A percentile compares a stretch with the other conserved stretches of the same genome.
These are phyloP conservation scores for Saturnispora diversa DNA, from an alignment of 805 yeast species.

Conservation along the genomic window DNA sequence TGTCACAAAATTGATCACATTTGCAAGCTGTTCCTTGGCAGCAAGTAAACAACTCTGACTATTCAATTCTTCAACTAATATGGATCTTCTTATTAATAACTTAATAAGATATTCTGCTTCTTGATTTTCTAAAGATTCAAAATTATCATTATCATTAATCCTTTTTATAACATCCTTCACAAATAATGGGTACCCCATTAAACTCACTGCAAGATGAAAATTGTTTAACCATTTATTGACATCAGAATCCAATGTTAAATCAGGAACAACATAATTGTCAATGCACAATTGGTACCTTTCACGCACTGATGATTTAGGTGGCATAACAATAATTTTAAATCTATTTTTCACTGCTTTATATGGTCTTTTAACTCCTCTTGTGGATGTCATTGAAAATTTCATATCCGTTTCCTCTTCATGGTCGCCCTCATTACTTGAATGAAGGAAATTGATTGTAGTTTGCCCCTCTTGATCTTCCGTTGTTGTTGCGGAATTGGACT, in stretches of 20 bases:
- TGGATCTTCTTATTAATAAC: background rate
- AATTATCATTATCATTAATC: background rate
- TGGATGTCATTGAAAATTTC: background rate
- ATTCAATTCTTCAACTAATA: background rate
- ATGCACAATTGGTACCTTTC: background rate
- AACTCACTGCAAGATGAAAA: background rate
- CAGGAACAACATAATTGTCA: background rate
- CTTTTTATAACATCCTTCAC: background rate
- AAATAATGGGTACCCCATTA: conserved; percentile 1
- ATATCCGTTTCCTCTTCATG: background rate
- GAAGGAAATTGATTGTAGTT: no score
- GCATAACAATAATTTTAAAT: background rate
- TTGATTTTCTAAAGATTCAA: background rate
- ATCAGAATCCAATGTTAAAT: background rate
- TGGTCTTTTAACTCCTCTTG: background rate
- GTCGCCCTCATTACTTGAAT: background rate
- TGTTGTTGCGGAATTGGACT: no score
- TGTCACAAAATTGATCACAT: background rate
- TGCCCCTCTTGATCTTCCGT: no score
- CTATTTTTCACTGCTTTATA: background rate
- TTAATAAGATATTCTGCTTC: conserved; percentile 4
- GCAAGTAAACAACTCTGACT: conserved; percentile 4
- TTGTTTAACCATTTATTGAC: conserved; percentile 2
- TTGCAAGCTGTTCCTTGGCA: conserved; percentile 6
- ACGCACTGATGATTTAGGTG: background rate